Base-by-base conservation (phyloP, 2,329 filamentous ascomycete species). In the Colletotrichum shisoi region DNA sequence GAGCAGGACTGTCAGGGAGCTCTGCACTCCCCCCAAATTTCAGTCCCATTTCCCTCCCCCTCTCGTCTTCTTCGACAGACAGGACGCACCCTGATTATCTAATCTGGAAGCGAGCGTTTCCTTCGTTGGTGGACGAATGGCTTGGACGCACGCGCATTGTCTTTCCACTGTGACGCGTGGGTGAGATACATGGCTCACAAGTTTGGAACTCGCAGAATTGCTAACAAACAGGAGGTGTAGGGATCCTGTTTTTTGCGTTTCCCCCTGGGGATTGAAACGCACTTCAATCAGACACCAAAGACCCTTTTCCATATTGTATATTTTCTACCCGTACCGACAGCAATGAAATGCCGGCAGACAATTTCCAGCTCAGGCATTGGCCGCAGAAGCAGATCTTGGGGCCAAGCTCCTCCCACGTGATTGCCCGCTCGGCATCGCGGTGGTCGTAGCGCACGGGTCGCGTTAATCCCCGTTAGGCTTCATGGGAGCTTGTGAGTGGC, bases 371-470 rank as follows among this genome's bases (percentile, higher is more conserved):
- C 51, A 21, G 48, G 49, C 39, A 48, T 46, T n/a, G 60, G 39
- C 42, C n/a, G 19, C 13, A 12, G 45, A n/a, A 21, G 11, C 31
- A 64, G 40, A 39, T 68, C 13, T 27, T 24, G 42, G 13, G 40
- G 54, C 51, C 48, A 60, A 65, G 15, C 31, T 45, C 5, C 4
- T 13, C 15, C 48, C 65, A 69, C 75, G 74, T 73, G 73, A 68
- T 39, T 24, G 39, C 37, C 31, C 8, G n/a, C 15, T 46, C 12
- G 70, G 66, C 53, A 69, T 58, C 52, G n/a, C 34, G 54, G 60
- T 74, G 74, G 73, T 71, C 74, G 74, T 74, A 75, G 74, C 73
- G 74, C 68, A 66, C 17, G 49, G 37, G 27, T 66, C 24, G 21
- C 63, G 49, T 71, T 73, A 75, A 73, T 70, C 74, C 71, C 69